Evolutionary conservation across 1,284 basidiomycete genomes (phyloP).

Genomic region (Moesziomyces sp.): DNA sequence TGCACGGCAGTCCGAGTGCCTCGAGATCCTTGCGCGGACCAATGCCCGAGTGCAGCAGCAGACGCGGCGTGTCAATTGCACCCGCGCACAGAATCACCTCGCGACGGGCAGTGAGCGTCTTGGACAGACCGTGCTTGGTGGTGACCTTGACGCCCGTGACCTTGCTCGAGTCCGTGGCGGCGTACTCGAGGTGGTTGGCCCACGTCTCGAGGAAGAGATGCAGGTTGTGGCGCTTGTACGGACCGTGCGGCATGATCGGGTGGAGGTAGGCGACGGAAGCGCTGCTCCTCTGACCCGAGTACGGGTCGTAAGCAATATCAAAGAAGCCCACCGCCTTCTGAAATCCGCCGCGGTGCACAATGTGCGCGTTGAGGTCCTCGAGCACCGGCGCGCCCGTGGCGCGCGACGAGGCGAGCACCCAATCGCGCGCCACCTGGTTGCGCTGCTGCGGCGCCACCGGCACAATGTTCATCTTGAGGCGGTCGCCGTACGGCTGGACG

Average conservation of each 20-base stretch:
- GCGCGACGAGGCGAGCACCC: slow-evolving; percentile 59
- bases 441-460: slow-evolving; percentile 67
- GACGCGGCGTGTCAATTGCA: slow-evolving; percentile 70
- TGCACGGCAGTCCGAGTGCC: slow-evolving; percentile 68
- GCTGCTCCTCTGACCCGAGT: slow-evolving; percentile 62
- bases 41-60: slow-evolving; percentile 73
- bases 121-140: slow-evolving; percentile 55
- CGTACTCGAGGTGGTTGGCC: slow-evolving; percentile 59
- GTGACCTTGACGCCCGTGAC: slow-evolving; percentile 58
- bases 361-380: slow-evolving; percentile 65
- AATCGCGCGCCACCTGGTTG: slow-evolving; percentile 66
- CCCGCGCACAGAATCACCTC: slow-evolving; percentile 67
- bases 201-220: slow-evolving; percentile 68
- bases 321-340: slow-evolving; percentile 67
- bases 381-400: slow-evolving; percentile 65
- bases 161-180: slow-evolving; percentile 37
- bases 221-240: slow-evolving; percentile 63
- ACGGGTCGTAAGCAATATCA: slow-evolving; percentile 67
- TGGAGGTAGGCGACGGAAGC: slow-evolving; percentile 68
- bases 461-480: slow-evolving; percentile 67
- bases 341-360: slow-evolving; percentile 62
- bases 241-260: slow-evolving; percentile 67
- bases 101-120: slow-evolving; percentile 58
- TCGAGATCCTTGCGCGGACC: slow-evolving; percentile 70
- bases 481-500: slow-evolving; percentile 66